Evolutionary conservation across 2,329 filamentous ascomycete species (phyloP).

Genomic region (Neofusicoccum ribis): DNA sequence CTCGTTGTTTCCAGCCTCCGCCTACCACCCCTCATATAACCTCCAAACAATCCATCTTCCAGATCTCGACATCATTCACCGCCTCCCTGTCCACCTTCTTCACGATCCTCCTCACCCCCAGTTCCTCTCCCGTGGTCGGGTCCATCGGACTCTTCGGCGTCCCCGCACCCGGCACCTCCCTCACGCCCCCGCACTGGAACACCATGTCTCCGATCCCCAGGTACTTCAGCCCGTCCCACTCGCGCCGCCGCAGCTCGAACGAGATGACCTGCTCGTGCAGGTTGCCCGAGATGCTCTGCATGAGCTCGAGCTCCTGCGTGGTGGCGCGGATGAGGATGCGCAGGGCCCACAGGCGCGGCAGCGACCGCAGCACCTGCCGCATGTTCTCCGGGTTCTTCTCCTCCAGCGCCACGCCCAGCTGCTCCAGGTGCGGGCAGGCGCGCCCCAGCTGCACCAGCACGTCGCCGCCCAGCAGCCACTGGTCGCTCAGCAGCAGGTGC

Average conservation of each 20-base stretch:
- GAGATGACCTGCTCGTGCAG: constrained; percentile 34
- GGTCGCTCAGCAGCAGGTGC: constrained; percentile 58
- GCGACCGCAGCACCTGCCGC: constrained; percentile 36
- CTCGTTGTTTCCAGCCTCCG: background rate
- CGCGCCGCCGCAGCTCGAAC: constrained; percentile 36
- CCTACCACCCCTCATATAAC: background rate
- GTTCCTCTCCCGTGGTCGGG: background rate
- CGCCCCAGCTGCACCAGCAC: constrained; percentile 54
- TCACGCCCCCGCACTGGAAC: constrained; percentile 38
- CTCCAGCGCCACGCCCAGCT: constrained; percentile 57
- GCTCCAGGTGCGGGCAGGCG: constrained; percentile 58
- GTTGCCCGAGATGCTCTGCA: constrained; percentile 31
- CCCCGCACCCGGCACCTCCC: constrained; percentile 22
- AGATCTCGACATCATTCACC: constrained; percentile 46
- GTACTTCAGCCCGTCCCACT: constrained; percentile 38
- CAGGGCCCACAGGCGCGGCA: constrained; percentile 43
- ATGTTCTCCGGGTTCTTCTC: constrained; percentile 50
- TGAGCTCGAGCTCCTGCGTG: constrained; percentile 29
- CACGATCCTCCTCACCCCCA: constrained; percentile 28
- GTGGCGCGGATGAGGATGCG: constrained; percentile 39
- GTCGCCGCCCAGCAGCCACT: constrained; percentile 53
- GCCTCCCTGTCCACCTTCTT: constrained; percentile 34
- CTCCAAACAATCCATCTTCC: constrained; percentile 44
- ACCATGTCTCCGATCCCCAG: constrained; percentile 42
- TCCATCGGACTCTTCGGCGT: constrained; percentile 29